phyloP scores from a whole-genome alignment of 805 yeast species.

The Candida jianshihensis region DNA sequence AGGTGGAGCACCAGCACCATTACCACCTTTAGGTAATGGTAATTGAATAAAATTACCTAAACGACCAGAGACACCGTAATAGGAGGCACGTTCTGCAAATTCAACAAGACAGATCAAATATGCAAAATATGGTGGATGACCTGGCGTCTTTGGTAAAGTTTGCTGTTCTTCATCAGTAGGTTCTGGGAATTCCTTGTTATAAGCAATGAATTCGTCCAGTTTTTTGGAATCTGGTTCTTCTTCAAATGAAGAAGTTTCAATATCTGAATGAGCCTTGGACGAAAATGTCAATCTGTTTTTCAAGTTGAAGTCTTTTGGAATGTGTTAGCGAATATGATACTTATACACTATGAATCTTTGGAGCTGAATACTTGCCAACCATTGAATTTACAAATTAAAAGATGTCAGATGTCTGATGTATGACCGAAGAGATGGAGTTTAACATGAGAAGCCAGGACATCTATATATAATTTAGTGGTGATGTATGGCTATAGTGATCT shows the following conservation, averaged over 20 bases:
- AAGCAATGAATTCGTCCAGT: constrained; percentile 6
- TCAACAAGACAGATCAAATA: constrained; percentile 61
- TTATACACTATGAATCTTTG: neutral
- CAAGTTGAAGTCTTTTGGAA: neutral
- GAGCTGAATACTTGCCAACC: no score
- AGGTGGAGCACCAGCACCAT: constrained; percentile 27
- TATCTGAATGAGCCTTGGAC: neutral
- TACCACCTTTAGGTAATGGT: constrained; percentile 30
- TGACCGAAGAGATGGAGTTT: no score
- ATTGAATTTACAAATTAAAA: no score
- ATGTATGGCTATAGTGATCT: no score
- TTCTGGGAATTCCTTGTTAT: constrained; percentile 15
- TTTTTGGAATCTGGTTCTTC: neutral
- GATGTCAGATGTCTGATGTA: no score
- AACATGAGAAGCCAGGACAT: no score
- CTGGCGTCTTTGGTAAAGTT: constrained; percentile 31
- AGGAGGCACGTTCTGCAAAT: constrained; percentile 75
- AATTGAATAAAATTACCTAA: constrained; percentile 76
- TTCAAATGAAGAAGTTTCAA: neutral
- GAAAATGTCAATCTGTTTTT: neutral
- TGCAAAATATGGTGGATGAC: constrained; percentile 40
- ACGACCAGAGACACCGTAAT: constrained; percentile 71
- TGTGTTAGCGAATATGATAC: neutral
- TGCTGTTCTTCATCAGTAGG: constrained; percentile 42
- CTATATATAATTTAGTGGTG: no score